Evolutionary conservation across 1,284 basidiomycete species (phyloP).

Genomic region (Acaromyces ingoldii): DNA sequence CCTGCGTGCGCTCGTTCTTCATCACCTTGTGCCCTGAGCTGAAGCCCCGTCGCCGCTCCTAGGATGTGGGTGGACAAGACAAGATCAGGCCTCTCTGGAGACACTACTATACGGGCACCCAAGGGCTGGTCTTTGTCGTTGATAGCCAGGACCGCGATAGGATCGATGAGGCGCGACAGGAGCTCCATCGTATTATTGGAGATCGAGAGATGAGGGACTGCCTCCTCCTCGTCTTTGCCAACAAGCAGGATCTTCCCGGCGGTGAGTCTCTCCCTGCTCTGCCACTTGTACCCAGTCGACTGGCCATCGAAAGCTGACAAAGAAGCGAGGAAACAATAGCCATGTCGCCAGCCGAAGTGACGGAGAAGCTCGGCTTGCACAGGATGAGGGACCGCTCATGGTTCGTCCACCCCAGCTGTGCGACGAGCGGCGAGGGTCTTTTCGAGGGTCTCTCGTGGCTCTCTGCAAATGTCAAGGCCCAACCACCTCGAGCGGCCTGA

Average conservation of each 20-base stretch:
- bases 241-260: constrained; percentile 98
- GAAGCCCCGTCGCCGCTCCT: neutral
- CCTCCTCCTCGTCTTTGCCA: constrained; percentile 96
- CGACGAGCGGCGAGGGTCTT: constrained; percentile 95
- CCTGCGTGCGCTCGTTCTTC: neutral
- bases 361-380: constrained; percentile 97
- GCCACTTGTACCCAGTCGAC: too few species aligned
- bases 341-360: constrained; percentile 99
- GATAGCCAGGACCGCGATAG: constrained; percentile 99
- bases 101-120: constrained; percentile 99
- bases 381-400: constrained; percentile 78
- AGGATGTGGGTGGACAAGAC: constrained; percentile 76
- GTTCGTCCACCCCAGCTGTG: constrained; percentile 99
- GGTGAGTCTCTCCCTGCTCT: constrained; percentile 7
- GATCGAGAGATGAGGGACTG: constrained; percentile 99
- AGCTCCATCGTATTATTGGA: constrained; percentile 98
- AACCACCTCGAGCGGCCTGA: constrained; percentile 2
- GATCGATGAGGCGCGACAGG: constrained; percentile 97
- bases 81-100: constrained; percentile 85
- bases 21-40: neutral
- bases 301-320: too few species aligned
- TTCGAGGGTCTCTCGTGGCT: constrained; percentile 73
- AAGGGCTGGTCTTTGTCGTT: constrained; percentile 99
- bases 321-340: too few species aligned
- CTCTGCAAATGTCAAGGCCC: constrained; percentile 3